A percentile compares a stretch with the other conserved stretches of the same genome.
Evolutionary conservation across 2,329 filamentous ascomycete species (phyloP).

Genomic region (Fusarium begoniae): DNA sequence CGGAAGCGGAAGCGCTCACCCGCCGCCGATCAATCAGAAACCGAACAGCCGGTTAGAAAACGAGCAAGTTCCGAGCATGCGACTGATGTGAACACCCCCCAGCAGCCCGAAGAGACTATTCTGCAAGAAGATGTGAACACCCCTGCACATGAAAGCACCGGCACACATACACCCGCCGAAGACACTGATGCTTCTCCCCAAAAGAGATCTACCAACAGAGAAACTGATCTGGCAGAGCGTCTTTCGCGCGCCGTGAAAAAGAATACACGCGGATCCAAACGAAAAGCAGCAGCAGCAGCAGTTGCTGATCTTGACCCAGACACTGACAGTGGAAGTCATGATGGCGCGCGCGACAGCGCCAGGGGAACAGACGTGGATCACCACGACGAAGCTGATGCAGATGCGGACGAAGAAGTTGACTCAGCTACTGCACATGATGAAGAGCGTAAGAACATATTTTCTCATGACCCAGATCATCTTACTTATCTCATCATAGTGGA

Average conservation of each 20-base stretch:
- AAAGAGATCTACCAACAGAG: conserved; percentile 42
- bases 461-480: conserved; percentile 3
- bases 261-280: conserved; percentile 54
- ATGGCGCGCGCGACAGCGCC: conserved; percentile 48
- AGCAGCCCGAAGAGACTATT: conserved; percentile 43
- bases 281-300: conserved; percentile 45
- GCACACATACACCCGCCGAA: conserved; percentile 56
- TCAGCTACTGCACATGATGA: conserved; percentile 69
- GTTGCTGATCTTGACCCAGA: conserved; percentile 45
- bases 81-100: conserved; percentile 47
- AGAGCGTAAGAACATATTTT: conserved; percentile 59
- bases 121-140: conserved; percentile 50
- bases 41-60: conserved; percentile 62
- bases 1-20: conserved; percentile 63
- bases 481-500: conserved; percentile 64
- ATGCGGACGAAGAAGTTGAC: conserved; percentile 68
- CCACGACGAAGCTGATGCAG: conserved; percentile 63
- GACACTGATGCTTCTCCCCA: conserved; percentile 52
- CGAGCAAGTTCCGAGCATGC: conserved; percentile 60
- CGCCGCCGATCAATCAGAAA: conserved; percentile 54
- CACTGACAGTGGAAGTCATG: conserved; percentile 45
- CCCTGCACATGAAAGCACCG: conserved; percentile 48
- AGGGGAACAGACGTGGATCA: conserved; percentile 54
- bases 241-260: conserved; percentile 51
- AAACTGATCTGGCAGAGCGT: conserved; percentile 46